These are phyloP conservation scores for Eucalyptus grandis DNA, from an alignment of 345 rosid species.

Conservation along the genomic window DNA sequence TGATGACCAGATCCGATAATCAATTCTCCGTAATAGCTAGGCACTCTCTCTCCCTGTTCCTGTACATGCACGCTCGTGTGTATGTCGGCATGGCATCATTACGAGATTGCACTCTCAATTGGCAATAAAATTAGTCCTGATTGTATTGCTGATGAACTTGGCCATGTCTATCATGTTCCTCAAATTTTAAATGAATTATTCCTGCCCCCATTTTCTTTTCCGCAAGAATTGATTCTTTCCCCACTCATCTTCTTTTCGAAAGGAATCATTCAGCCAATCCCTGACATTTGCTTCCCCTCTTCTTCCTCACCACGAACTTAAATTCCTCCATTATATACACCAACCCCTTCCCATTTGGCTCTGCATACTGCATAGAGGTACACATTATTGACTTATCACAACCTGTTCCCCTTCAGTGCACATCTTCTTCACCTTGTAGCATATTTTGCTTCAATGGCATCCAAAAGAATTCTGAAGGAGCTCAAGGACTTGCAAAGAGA, in stretches of 20 bases:
- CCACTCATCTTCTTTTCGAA: neutral
- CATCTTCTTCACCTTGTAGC: neutral
- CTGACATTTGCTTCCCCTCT: neutral
- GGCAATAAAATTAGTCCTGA: neutral
- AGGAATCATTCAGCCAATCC: neutral
- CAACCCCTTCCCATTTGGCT: neutral
- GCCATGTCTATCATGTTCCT: neutral
- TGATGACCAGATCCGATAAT: neutral
- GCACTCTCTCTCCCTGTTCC: neutral
- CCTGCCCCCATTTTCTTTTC: neutral
- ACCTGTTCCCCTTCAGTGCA: neutral
- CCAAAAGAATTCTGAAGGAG: neutral
- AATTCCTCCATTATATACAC: constrained; percentile 16
- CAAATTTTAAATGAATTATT: neutral
- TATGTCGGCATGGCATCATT: neutral
- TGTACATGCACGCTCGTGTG: neutral
- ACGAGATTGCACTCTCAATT: neutral
- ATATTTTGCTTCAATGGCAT: neutral
- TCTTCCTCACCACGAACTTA: neutral
- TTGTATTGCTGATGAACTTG: neutral
- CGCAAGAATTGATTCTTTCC: neutral
- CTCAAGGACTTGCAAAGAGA: neutral
- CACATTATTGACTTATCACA: neutral
- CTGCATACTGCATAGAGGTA: neutral
- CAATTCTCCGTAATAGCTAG: neutral